phyloP scores from a whole-genome alignment of 208 protist species.

The Leishmania aethiopica region DNA sequence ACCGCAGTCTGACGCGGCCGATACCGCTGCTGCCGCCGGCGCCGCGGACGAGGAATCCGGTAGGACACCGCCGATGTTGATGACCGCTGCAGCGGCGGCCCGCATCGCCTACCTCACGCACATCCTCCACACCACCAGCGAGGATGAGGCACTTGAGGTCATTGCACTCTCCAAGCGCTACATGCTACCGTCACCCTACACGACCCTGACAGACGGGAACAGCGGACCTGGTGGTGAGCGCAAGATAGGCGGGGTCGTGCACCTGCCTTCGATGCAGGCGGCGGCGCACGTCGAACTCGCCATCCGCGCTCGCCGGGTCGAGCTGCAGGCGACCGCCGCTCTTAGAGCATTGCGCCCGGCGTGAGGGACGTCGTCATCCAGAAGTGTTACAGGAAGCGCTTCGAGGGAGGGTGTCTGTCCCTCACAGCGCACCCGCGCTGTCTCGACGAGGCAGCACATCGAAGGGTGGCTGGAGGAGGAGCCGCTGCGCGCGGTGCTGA shows the following conservation, averaged over 20 bases:
- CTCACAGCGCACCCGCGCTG: neutral
- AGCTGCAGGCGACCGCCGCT: slow-evolving; percentile 10
- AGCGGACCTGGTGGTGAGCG: slow-evolving; percentile 3
- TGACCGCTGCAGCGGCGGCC: slow-evolving; percentile 47
- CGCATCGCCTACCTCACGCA: slow-evolving; percentile 49
- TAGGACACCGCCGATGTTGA: slow-evolving; percentile 30
- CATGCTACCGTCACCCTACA: slow-evolving; percentile 60
- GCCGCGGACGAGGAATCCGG: neutral
- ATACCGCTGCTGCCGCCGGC: slow-evolving; percentile 6
- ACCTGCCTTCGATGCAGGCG: slow-evolving; percentile 35
- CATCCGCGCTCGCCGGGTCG: slow-evolving; percentile 22
- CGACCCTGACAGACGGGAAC: slow-evolving; percentile 40
- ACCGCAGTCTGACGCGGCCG: neutral
- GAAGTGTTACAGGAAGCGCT: neutral
- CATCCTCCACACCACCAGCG: slow-evolving; percentile 14
- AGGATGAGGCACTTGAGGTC: slow-evolving; percentile 49
- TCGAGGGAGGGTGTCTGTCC: neutral
- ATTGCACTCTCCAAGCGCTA: slow-evolving; percentile 39
- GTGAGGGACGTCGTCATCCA: neutral
- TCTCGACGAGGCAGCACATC: neutral
- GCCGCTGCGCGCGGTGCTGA: neutral
- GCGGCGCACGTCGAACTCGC: slow-evolving; percentile 7
- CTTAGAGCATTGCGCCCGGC: neutral
- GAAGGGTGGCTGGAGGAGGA: neutral
- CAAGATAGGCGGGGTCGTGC: slow-evolving; percentile 36